Percentiles rank a stretch among this genome's conserved stretches.
Conservation (phyloP, 2,329 filamentous ascomycete genomes). For the Sclerotinia nivalis region DNA sequence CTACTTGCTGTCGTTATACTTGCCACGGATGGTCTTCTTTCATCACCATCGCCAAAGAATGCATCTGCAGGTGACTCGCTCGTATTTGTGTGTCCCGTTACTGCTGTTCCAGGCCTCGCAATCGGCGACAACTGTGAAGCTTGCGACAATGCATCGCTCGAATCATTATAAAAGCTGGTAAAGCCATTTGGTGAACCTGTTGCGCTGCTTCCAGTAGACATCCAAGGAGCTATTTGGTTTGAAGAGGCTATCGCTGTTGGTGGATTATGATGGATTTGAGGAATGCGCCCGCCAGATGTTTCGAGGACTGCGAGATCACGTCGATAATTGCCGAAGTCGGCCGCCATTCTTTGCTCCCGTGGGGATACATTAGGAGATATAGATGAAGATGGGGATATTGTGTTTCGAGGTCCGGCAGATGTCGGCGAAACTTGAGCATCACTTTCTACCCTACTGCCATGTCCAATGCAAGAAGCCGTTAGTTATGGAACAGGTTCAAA, state of each 20-base stretch:
- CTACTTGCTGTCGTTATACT: slow-evolving; percentile 88
- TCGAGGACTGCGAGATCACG: slow-evolving; percentile 71
- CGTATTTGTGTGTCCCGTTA: slow-evolving; percentile 49
- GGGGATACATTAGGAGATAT: slow-evolving; percentile 41
- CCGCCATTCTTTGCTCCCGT: slow-evolving; percentile 40
- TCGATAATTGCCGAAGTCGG: slow-evolving; percentile 67
- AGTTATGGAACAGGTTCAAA: slow-evolving; percentile 40
- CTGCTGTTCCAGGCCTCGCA: slow-evolving; percentile 56
- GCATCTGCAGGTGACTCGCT: slow-evolving; percentile 62
- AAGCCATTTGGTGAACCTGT: slow-evolving; percentile 38
- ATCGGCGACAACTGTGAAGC: slow-evolving; percentile 69
- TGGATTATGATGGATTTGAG: slow-evolving; percentile 60
- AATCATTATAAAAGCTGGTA: slow-evolving; percentile 71
- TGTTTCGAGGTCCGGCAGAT: slow-evolving; percentile 34
- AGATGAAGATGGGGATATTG: slow-evolving; percentile 35
- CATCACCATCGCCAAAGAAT: slow-evolving; percentile 70
- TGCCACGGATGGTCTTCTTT: slow-evolving; percentile 81
- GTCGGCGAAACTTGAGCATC: slow-evolving; percentile 42
- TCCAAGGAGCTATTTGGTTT: slow-evolving; percentile 56
- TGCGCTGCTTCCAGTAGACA: slow-evolving; percentile 44
- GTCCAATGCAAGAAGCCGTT: slow-evolving; percentile 40
- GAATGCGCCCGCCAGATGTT: slow-evolving; percentile 56
- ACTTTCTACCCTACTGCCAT: slow-evolving; percentile 38
- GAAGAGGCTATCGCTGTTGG: slow-evolving; percentile 55
- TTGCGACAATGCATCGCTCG: slow-evolving; percentile 69